Evolutionary conservation across 2,329 filamentous ascomycete species (phyloP).

Genomic region (Fusarium sp.): DNA sequence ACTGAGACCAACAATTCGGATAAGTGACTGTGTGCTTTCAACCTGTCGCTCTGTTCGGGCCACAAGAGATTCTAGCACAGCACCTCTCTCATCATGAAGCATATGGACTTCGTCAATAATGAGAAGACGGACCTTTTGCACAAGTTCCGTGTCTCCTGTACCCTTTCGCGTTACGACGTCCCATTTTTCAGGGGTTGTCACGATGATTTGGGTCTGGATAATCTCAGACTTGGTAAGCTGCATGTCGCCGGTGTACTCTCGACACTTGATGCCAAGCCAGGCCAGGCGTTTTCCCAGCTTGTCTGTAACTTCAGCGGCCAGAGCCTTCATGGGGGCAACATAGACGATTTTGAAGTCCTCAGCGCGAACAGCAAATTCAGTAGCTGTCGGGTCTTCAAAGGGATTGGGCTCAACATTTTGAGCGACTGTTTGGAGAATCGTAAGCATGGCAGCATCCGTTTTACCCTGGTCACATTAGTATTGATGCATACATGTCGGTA

Average conservation of each 20-base stretch:
- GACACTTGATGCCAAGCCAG: conserved; percentile 92
- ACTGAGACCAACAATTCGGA: conserved; percentile 94
- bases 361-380: conserved; percentile 83
- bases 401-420: conserved; percentile 88
- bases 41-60: conserved; percentile 96
- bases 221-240: conserved; percentile 98
- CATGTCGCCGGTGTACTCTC: conserved; percentile 98
- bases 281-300: conserved; percentile 92
- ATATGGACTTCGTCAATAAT: conserved; percentile 99
- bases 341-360: conserved; percentile 99
- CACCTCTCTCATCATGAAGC: conserved; percentile 97
- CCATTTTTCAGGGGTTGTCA: conserved; percentile 99
- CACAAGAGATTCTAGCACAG: conserved; percentile 95
- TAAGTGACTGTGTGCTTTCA: conserved; percentile 96
- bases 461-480: conserved; percentile 73
- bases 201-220: conserved; percentile 95
- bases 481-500: neutral
- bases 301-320: conserved; percentile 95
- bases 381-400: conserved; percentile 77
- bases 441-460: conserved; percentile 97
- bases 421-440: conserved; percentile 89
- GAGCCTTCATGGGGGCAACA: conserved; percentile 97
- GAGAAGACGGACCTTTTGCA: conserved; percentile 94
- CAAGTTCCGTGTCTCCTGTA: conserved; percentile 95
- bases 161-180: conserved; percentile 98